A percentile compares a stretch with the other conserved stretches of the same genome.
phyloP scores from a whole-genome alignment of 805 yeast genomes.

The baker's yeast (Saccharomyces cerevisiae) region DNA sequence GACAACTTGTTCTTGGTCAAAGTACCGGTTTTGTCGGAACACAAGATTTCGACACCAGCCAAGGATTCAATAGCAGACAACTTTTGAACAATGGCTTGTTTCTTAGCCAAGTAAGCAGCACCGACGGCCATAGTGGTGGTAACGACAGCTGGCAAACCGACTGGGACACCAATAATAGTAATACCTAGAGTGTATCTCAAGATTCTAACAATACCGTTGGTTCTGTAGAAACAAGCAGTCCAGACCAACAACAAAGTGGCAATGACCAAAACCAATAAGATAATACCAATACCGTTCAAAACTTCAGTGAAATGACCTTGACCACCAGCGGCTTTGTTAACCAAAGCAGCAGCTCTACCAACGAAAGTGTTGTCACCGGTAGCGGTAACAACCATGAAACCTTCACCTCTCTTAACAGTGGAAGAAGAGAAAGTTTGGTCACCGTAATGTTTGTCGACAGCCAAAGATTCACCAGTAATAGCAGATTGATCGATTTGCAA shows the following conservation, averaged over 20 bases:
- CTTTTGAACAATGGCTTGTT: slow-evolving; percentile 94
- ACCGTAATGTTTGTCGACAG: slow-evolving; percentile 86
- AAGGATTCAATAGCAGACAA: slow-evolving; percentile 93
- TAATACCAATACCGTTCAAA: slow-evolving; percentile 93
- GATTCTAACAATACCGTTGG: slow-evolving; percentile 75
- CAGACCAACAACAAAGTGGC: slow-evolving; percentile 82
- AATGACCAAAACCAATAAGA: slow-evolving; percentile 80
- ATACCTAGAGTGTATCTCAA: slow-evolving; percentile 89
- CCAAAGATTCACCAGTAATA: slow-evolving; percentile 93
- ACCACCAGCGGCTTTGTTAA: slow-evolving; percentile 88
- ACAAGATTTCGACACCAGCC: slow-evolving; percentile 95
- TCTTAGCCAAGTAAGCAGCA: slow-evolving; percentile 96
- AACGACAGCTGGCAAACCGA: slow-evolving; percentile 97
- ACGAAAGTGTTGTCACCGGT: slow-evolving; percentile 94
- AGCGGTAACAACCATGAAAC: slow-evolving; percentile 85
- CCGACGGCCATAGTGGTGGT: slow-evolving; percentile 99
- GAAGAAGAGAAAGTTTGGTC: slow-evolving; percentile 87
- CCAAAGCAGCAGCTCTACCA: slow-evolving; percentile 96
- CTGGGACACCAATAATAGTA: slow-evolving; percentile 97
- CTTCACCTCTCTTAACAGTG: slow-evolving; percentile 93
- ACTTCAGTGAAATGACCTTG: slow-evolving; percentile 96
- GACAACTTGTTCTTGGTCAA: slow-evolving; percentile 94
- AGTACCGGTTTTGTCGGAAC: slow-evolving; percentile 98
- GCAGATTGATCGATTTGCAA: slow-evolving; percentile 94
- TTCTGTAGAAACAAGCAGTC: slow-evolving; percentile 91